A percentile compares a stretch with the other conserved stretches of the same genome.
phyloP scores from a whole-genome alignment of 2,329 filamentous ascomycete genomes.

The Orbilia blumenaviensis region DNA sequence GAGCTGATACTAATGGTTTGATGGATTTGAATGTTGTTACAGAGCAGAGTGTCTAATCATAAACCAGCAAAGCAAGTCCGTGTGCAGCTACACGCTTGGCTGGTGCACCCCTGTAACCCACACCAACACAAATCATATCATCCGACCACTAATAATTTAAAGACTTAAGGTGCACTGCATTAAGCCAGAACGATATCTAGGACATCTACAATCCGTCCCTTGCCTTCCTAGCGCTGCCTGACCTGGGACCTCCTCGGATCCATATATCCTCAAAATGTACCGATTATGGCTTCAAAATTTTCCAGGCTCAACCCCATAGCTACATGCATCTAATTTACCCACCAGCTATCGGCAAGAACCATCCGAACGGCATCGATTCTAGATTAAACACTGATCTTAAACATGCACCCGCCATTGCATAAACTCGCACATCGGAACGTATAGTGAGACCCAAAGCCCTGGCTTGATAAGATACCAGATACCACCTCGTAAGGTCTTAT shows the following conservation, averaged over 20 bases:
- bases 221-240: background rate
- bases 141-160: too few relatives aligned
- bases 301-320: background rate
- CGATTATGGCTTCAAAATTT: background rate
- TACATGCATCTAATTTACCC: too few relatives aligned
- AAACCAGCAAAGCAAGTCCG: too few relatives aligned
- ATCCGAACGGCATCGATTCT: background rate
- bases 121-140: too few relatives aligned
- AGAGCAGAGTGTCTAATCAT: too few relatives aligned
- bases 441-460: too few relatives aligned
- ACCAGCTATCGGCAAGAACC: too few relatives aligned
- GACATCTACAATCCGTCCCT: background rate
- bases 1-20: background rate
- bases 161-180: too few relatives aligned
- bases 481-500: background rate
- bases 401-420: background rate
- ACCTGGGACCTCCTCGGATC: too few relatives aligned
- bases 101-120: too few relatives aligned
- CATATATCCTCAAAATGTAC: background rate
- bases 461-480: background rate
- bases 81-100: too few relatives aligned
- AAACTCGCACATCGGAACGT: background rate
- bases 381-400: background rate
- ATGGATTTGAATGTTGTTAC: background rate
- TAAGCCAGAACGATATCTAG: too few relatives aligned